Evolutionary conservation across 1,284 basidiomycete genomes (phyloP), one percentile per base, ranked within the genome.

Genomic region (Tremellales sp.): DNA sequence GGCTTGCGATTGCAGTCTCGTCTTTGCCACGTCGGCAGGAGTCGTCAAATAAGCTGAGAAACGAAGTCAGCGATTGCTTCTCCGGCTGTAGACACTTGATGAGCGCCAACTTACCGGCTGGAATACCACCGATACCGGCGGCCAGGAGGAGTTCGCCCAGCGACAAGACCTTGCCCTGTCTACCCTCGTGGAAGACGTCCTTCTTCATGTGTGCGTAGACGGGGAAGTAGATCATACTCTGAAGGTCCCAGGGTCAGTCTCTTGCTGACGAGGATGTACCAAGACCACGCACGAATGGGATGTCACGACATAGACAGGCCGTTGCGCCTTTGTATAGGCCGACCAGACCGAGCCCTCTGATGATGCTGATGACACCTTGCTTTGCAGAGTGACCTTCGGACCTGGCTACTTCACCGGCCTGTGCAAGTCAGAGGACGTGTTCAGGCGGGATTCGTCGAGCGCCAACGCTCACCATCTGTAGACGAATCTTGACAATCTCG

Each of bases 1-100:
- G 29, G 91, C 87, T 74, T 98, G 96, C n/a, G 91, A 86, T 73
- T 98, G 96, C 57, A 98, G 78, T 49, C 94, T 84, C n/a, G 94
- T 98, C 21, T 40, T 98, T 73, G 97, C 89, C 52, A 98, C 96
- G 74, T 98, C 94, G 50, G 64, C 59, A 23, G 63, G 66, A 37
- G 67, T 64, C 39, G 61, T 68, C 45, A 65, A 54, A 49, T 54
- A 56, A 25, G 57, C 49, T 31, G n/a, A n/a, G n/a, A n/a, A n/a
- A 51, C 40, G 27, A 31, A 26, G 13, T 49, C 21, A 36, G 49
- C 3, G 8, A 41, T 7, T 41, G 26, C 26, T 4, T 11, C 15
- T 19, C 21, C 22, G n/a, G 5, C 8, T 31, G 29, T 15, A 31
- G 29, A 15, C 8, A 31, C 8, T 8, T 31, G 29, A 31, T 31